Conservation (phyloP, 2,329 filamentous ascomycete genomes). For the Fusarium sp. region DNA sequence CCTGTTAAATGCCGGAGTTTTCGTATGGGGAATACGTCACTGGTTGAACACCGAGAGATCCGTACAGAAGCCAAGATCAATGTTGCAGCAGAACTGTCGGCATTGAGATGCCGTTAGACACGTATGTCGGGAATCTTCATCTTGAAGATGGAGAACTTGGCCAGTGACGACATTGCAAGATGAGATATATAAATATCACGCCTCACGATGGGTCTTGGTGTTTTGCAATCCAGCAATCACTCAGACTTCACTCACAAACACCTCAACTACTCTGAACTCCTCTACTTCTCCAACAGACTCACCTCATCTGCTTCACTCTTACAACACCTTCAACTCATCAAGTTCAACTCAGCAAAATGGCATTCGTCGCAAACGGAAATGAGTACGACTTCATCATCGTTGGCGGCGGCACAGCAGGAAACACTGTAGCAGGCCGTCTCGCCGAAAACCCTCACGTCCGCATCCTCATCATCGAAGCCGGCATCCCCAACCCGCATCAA, state of each 20-base stretch:
- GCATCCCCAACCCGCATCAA: constrained; percentile 56
- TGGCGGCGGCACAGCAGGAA: constrained; percentile 46
- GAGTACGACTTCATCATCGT: constrained; percentile 1
- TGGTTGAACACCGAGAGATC: not conserved
- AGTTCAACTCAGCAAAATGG: not conserved
- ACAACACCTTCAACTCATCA: not conserved
- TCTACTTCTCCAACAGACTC: not conserved
- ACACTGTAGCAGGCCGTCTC: constrained; percentile 48
- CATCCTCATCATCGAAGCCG: constrained; percentile 58
- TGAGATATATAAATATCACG: not conserved
- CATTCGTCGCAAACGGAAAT: not conserved
- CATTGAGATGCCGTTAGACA: not conserved
- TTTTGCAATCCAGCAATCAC: not conserved
- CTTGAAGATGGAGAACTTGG: not conserved
- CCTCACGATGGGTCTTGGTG: not conserved
- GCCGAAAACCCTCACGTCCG: constrained; percentile 49
- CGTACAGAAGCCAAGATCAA: not conserved
- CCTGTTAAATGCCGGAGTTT: not conserved
- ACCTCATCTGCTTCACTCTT: not conserved
- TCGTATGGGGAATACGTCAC: not conserved
- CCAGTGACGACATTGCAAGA: not conserved
- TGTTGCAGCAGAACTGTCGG: not conserved
- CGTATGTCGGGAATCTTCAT: not conserved
- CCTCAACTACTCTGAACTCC: not conserved
- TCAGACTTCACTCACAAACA: not conserved